Evolutionary conservation across 1,284 basidiomycete species (phyloP), one percentile per base, ranked within the genome.

Genomic region (Vanrija pseudolonga): DNA sequence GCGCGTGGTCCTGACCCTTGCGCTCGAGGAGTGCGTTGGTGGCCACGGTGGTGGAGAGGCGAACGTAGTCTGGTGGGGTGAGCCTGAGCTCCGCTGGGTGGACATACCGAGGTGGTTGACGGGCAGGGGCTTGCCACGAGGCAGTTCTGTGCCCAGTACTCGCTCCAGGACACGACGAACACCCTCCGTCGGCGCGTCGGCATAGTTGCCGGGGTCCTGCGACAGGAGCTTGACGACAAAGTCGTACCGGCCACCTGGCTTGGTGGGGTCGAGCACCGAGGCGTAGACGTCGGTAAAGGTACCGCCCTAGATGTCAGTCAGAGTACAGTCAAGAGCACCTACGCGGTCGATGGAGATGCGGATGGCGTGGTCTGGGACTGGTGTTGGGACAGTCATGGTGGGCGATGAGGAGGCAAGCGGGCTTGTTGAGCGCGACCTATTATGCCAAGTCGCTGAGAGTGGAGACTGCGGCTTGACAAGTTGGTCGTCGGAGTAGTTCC

Each of bases 1-100:
- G 80, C 0, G 92, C 95, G 58, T 96, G 91, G 61, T 86, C 85
- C 66, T 90, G 86, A 0, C 95, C 95, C 71, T 93, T 94, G 38
- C 95, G 85, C 71, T 98, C 95, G 6, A 98, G 82, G 0, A 98
- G 81, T 0, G 95, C 94, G 65, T 98, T 98, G 17, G 95, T 98
- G 66, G 58, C 95, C 3, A 98, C 92, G 0, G 95, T 98, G 0
- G 95, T 98, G 0, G 89, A 92, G 3, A 97, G 80, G 17, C 93
- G 84, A 59, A 96, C 92, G 70, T 90, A 93, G 65, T 95, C 92
- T 92, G 56, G 26, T 7, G 6, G n/a, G 47, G n/a, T n/a, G n/a
- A n/a, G n/a, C n/a, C n/a, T 60, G 26, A 52, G 48, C 41, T 18
- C 24, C 24, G 18, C 24, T 38, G 14, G 11, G n/a, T 65, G 5